A percentile compares a stretch with the other conserved stretches of the same genome.
phyloP scores from a whole-genome alignment of 441 rosid species.

The Rhodomyrtus psidioides region DNA sequence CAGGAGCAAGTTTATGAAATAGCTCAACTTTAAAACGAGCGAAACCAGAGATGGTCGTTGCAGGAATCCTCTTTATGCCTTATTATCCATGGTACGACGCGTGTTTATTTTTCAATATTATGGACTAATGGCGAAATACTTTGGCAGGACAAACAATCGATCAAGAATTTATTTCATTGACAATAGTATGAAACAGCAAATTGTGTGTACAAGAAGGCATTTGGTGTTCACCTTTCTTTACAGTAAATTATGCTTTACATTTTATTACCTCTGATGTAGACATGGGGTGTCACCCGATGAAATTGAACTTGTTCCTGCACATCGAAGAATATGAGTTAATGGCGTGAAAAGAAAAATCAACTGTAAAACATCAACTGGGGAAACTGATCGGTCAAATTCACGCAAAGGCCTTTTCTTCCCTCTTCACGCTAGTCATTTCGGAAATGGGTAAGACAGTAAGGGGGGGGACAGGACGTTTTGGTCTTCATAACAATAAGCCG shows the following conservation, averaged over 20 bases:
- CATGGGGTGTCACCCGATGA: not conserved
- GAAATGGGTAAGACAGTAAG: not conserved
- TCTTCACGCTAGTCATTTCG: not conserved
- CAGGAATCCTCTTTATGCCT: not conserved
- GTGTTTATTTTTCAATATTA: not conserved
- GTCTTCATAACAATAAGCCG: not conserved
- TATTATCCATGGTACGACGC: not conserved
- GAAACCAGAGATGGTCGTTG: not conserved
- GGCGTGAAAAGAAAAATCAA: not conserved
- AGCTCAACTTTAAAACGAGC: not conserved
- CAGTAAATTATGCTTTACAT: not conserved
- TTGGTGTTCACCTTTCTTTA: not conserved
- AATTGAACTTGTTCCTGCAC: not conserved
- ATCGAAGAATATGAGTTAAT: not conserved
- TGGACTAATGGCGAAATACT: not conserved
- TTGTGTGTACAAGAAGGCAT: not conserved
- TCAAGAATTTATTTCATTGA: not conserved
- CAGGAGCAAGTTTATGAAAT: not conserved
- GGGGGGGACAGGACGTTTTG: not conserved
- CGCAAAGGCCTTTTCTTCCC: not conserved
- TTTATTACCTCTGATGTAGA: not conserved
- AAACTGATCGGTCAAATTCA: not conserved
- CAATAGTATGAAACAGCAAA: not conserved
- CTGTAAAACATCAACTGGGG: not conserved
- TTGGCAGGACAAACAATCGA: not conserved